A percentile compares a stretch with the other conserved stretches of the same genome.
Conservation (phyloP, 345 rosid species). For the Schrenkiella parvula region DNA sequence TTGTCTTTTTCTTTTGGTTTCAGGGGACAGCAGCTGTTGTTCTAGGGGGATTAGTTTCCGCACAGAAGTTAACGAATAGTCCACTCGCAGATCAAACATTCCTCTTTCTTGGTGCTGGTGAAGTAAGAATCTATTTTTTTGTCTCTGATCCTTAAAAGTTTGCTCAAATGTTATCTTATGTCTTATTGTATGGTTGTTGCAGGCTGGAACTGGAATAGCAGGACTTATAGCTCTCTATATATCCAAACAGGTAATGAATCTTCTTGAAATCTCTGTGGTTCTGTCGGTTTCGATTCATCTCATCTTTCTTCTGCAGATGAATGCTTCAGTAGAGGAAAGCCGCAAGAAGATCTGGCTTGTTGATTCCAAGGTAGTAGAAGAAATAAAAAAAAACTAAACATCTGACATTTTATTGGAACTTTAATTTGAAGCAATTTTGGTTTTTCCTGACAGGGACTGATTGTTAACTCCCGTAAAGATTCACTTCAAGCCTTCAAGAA, state of each 20-base stretch:
- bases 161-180: neutral
- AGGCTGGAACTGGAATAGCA: slow-evolving; percentile 99
- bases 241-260: slow-evolving; percentile 68
- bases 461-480: slow-evolving; percentile 72
- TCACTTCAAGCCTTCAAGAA: slow-evolving; percentile 91
- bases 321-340: slow-evolving; percentile 69
- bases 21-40: slow-evolving; percentile 98
- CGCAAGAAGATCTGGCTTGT: slow-evolving; percentile 95
- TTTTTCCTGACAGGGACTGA: slow-evolving; percentile 59
- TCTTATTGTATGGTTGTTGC: slow-evolving; percentile 22
- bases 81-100: slow-evolving; percentile 67
- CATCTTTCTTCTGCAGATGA: slow-evolving; percentile 42
- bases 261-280: neutral
- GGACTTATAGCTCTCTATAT: slow-evolving; percentile 92
- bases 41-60: slow-evolving; percentile 78
- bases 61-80: slow-evolving; percentile 67
- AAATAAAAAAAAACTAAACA: neutral
- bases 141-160: neutral
- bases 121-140: slow-evolving; percentile 42
- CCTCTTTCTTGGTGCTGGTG: slow-evolving; percentile 98
- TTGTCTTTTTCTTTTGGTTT: slow-evolving; percentile 7
- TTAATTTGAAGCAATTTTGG: neutral
- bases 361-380: slow-evolving; percentile 87
- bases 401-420: neutral
- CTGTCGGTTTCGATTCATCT: neutral